phyloP scores from a whole-genome alignment of 2,329 filamentous ascomycete genomes.

The Exophiala phaeomuriformis region DNA sequence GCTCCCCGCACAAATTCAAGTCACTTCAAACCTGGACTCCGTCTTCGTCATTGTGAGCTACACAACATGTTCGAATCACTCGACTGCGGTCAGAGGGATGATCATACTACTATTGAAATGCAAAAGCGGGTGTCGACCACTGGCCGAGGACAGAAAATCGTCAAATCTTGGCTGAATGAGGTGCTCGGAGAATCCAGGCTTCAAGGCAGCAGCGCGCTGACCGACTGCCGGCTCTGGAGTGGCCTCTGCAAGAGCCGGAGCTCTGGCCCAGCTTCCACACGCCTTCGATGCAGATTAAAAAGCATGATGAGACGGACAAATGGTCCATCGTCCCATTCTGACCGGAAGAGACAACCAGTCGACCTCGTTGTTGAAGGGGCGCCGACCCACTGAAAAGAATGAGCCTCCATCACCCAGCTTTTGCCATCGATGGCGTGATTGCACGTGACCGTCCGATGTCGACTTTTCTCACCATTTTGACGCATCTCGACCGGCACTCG shows the following conservation, averaged over 20 bases:
- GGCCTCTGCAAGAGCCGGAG: neutral
- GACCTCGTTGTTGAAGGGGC: constrained; percentile 4
- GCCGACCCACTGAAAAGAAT: constrained; percentile 7
- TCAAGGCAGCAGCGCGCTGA: neutral
- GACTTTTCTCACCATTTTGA: constrained; percentile 5
- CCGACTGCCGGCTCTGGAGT: neutral
- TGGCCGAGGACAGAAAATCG: neutral
- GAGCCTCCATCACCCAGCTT: constrained; percentile 7
- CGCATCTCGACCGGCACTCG: constrained; percentile 4
- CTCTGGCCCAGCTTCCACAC: neutral
- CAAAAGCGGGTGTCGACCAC: neutral
- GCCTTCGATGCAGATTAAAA: neutral
- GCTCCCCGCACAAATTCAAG: no score
- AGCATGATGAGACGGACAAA: neutral
- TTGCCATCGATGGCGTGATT: constrained; percentile 19
- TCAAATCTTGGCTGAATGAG: neutral
- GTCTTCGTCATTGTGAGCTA: no score
- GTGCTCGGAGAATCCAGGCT: neutral
- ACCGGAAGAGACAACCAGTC: constrained; percentile 1
- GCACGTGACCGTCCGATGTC: constrained; percentile 12
- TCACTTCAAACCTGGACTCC: no score
- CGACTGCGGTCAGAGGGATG: no score
- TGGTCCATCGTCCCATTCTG: neutral
- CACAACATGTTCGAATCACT: no score
- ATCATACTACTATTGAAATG: no score